Base-by-base conservation (phyloP, 164 flowering plant genomes). In the Dillenia turbinata region DNA sequence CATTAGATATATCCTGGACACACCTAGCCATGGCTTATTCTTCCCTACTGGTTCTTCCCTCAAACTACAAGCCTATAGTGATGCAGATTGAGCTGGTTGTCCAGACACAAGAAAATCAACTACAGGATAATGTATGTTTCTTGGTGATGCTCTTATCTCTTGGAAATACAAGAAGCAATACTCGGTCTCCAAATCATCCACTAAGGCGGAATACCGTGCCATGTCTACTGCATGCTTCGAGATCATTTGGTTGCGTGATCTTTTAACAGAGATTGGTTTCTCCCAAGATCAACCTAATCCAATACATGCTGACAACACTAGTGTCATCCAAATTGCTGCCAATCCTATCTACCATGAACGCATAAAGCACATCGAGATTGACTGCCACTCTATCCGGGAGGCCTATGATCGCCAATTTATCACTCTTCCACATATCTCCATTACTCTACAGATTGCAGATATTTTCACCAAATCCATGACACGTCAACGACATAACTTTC, bases 91-190 rank as follows among this genome's bases (percentile, higher is more conserved):
- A 51, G 33, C 0, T 26, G 33, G 2, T 26, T 26, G 33, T 5
- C 33, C 33, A 2, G 33, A 26, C 33, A 26, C 56, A 10, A 47
- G n/a, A 43, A 59, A 59, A 47, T 59, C 52, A 46, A 59, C 62
- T 19, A 59, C 52, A 2, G 52, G 52, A 47, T 59, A 2, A 52
- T 47, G 62, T 59, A 59, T 59, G 16, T 59, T 59, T 59, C 52
- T 44, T 61, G 64, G 64, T 52, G 49, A 51, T 61, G 64, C 64
- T 40, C 56, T 52, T 51, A 26, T 26, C 33, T 26, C 33, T 26
- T 26, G 33, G 3, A 26, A 26, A 26, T 26, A 5, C 33, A 26
- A 51, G 44, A 49, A 47, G 53, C 53, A 60, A 11, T 16, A 48
- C 53, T 48, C 2, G 6, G 62, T 43, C 33, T 26, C 33, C 4